Evolutionary conservation across 768 basidiomycete species (phyloP), one percentile per base, ranked within the genome.

Genomic region (Mycena pura): DNA sequence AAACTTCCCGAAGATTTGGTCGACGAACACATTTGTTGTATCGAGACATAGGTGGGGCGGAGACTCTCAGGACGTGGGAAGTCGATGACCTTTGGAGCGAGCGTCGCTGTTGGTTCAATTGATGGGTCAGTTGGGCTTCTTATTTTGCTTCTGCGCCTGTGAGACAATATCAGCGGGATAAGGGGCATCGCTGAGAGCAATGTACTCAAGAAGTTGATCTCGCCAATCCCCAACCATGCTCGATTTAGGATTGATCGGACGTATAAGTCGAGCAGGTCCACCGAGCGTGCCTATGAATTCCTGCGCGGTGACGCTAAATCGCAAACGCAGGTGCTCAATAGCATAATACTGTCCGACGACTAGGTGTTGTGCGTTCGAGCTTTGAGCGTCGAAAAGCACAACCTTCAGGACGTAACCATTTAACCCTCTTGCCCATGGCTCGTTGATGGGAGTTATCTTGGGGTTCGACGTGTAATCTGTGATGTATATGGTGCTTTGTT

Each of bases 391-490:
- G n/a, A 75, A 75, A 22, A 90, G 71, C 11, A 73, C 70, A 41
- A 91, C 78, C 61, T 82, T 85, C 54, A 88, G 68, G 24, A 88
- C 76, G 22, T 76, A 77, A 17, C 82, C 81, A 34, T 80, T 74
- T n/a, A 86, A 77, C n/a, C 77, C 75, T n/a, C 51, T 55, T 3
- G 79, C 74, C 80, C 82, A 84, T 22, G 73, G 67, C 47, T 74
- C 72, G 10, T 73, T 63, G 11, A 71, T 63, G 19, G 67, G 57
- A 5, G 73, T 67, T 32, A 89, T 73, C 49, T 80, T 72, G 4
- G 77, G 65, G 52, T 87, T 80, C 3, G 74, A 69, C 2, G 88
- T 88, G 67, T 89, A 91, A 70, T 91, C 90, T 8, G 88, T 90
- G 29, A 87, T 83, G 61, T 82, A 86, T 36, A 90, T 70, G 47